These are phyloP conservation scores for Lactarius evosmus DNA, from an alignment of 768 basidiomycete species.

Conservation along the genomic window DNA sequence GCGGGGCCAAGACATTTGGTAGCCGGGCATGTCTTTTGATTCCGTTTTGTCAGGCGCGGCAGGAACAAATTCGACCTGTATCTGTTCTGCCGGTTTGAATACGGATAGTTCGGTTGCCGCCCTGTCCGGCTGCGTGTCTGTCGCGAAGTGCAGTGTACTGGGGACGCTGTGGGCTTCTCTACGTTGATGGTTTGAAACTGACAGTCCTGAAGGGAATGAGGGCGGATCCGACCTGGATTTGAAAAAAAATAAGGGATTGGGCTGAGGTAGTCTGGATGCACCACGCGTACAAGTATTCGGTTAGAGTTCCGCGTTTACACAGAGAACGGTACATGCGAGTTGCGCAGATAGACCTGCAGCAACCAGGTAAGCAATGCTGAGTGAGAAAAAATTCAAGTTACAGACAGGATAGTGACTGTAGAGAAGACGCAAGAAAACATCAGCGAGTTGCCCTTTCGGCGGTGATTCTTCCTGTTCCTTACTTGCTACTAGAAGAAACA, in stretches of 20 bases:
- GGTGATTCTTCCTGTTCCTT: background rate
- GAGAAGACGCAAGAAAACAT: background rate
- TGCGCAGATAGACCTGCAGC: slow-evolving; percentile 10
- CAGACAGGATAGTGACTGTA: background rate
- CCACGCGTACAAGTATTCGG: slow-evolving; percentile 15
- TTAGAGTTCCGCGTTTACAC: slow-evolving; percentile 5
- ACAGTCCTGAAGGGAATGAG: background rate
- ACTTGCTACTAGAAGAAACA: slow-evolving; percentile 2
- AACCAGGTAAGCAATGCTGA: background rate
- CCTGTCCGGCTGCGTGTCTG: too few species aligned
- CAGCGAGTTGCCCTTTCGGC: background rate
- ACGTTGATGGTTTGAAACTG: background rate
- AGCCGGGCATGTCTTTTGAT: too few species aligned
- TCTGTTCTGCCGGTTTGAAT: too few species aligned
- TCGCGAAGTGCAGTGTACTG: too few species aligned
- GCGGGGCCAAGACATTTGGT: too few species aligned
- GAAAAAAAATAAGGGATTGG: background rate
- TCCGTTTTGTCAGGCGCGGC: too few species aligned
- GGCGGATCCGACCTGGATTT: background rate
- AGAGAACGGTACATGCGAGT: slow-evolving; percentile 18
- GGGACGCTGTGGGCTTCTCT: background rate
- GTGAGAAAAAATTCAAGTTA: background rate
- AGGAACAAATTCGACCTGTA: too few species aligned
- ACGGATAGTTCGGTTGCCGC: too few species aligned
- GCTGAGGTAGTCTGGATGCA: background rate